Percentiles rank a stretch among this genome's conserved stretches.
These are phyloP conservation scores for Epicoccum nigrum DNA, from an alignment of 2,329 filamentous ascomycete genomes.

Conservation along the genomic window DNA sequence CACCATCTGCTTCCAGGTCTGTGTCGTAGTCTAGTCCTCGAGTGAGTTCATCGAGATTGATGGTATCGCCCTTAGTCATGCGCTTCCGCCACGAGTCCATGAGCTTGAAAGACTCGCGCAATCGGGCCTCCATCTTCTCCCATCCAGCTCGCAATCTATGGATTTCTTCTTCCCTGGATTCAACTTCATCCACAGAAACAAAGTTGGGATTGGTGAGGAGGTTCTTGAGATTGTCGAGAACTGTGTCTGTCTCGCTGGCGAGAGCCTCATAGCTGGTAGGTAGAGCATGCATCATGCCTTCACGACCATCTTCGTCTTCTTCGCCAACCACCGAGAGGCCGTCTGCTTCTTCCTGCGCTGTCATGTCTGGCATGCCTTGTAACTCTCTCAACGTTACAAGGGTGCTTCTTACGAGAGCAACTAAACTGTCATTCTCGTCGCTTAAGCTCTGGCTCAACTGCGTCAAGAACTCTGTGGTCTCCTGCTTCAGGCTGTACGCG, in stretches of 20 bases:
- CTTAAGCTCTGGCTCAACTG: constrained; percentile 81
- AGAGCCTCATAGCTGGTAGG: constrained; percentile 72
- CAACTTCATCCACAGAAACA: constrained; percentile 91
- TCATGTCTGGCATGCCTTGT: constrained; percentile 58
- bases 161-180: constrained; percentile 91
- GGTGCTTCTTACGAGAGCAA: constrained; percentile 73
- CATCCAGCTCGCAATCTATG: constrained; percentile 80
- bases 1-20: constrained; percentile 43
- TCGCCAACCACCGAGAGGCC: constrained; percentile 36
- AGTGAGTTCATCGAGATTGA: constrained; percentile 66
- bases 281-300: constrained; percentile 51
- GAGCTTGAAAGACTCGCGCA: constrained; percentile 86
- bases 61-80: constrained; percentile 72
- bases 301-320: constrained; percentile 39
- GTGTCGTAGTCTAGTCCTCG: constrained; percentile 67
- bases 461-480: constrained; percentile 91
- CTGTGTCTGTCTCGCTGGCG: constrained; percentile 73
- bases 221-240: constrained; percentile 80
- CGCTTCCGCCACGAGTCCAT: constrained; percentile 91
- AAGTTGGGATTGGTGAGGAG: constrained; percentile 95
- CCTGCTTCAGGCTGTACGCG: constrained; percentile 75
- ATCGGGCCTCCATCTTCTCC: constrained; percentile 90
- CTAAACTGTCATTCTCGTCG: constrained; percentile 87
- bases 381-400: constrained; percentile 72
- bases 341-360: constrained; percentile 31